A percentile compares a stretch with the other conserved stretches of the same genome.
phyloP scores from a whole-genome alignment of 2,329 filamentous ascomycete species.

The Byssochlamys sp. region DNA sequence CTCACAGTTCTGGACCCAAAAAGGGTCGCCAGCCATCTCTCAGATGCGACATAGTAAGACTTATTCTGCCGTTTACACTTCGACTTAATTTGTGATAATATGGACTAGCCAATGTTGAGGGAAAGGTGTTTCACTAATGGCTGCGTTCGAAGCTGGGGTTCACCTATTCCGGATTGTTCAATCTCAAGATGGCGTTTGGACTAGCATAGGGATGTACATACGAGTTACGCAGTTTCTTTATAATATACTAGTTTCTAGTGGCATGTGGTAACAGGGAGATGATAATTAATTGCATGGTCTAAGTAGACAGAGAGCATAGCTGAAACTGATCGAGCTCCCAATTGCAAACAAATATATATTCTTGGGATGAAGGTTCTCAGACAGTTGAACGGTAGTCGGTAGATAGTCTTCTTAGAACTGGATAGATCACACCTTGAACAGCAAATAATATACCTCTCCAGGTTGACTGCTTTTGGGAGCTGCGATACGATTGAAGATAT shows the following conservation, averaged over 20 bases:
- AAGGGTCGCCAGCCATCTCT: not conserved
- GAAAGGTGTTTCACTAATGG: not conserved
- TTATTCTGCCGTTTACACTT: not conserved
- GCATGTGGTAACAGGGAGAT: not conserved
- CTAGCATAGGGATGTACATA: not conserved
- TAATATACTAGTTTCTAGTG: not conserved
- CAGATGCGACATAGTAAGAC: not conserved
- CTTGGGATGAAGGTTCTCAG: too few species aligned
- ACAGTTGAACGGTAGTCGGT: too few species aligned
- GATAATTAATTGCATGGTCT: not conserved
- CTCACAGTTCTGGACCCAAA: not conserved
- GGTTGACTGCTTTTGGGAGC: not conserved
- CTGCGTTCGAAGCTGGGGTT: not conserved
- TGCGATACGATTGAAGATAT: not conserved
- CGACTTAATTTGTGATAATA: not conserved
- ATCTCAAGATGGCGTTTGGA: not conserved
- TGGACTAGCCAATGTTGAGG: not conserved
- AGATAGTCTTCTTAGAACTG: not conserved
- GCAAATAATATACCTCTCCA: not conserved
- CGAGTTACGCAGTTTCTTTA: not conserved
- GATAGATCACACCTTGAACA: not conserved
- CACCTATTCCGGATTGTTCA: not conserved
- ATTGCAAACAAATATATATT: too few species aligned
- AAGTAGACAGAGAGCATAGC: too few species aligned
- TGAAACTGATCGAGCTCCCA: too few species aligned